These are phyloP conservation scores for Solanum bulbocastanum DNA, from an alignment of 257 asterid species.

Conservation along the genomic window DNA sequence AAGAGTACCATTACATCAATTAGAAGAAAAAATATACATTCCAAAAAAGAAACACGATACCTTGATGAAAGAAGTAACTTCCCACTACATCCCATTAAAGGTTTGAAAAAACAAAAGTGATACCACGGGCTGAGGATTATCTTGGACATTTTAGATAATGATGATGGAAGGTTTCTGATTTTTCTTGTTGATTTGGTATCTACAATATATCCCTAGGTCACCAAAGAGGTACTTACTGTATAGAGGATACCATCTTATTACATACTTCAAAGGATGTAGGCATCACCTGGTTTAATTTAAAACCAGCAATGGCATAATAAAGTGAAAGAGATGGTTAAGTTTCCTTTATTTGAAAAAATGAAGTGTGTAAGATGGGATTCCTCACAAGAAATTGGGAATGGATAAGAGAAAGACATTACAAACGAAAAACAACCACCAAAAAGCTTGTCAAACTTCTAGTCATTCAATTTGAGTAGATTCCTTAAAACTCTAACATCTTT, in stretches of 20 bases:
- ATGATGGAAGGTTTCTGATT: neutral
- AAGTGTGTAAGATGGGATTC: neutral
- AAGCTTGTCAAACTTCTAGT: neutral
- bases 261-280: neutral
- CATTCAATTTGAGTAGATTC: neutral
- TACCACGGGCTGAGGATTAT: neutral
- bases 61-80: neutral
- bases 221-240: neutral
- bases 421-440: neutral
- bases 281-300: neutral
- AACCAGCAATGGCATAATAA: neutral
- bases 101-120: neutral
- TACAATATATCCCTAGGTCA: neutral
- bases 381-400: neutral
- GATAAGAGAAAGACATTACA: neutral
- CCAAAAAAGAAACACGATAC: neutral
- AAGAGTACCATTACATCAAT: neutral
- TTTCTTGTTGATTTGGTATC: neutral
- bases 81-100: neutral
- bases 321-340: neutral
- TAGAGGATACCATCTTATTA: neutral
- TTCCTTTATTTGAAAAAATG: neutral
- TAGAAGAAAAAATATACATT: neutral
- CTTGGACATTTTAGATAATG: neutral
- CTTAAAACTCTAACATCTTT: neutral